phyloP scores from a whole-genome alignment of 306 rosid genomes.

The Acacia confusa region DNA sequence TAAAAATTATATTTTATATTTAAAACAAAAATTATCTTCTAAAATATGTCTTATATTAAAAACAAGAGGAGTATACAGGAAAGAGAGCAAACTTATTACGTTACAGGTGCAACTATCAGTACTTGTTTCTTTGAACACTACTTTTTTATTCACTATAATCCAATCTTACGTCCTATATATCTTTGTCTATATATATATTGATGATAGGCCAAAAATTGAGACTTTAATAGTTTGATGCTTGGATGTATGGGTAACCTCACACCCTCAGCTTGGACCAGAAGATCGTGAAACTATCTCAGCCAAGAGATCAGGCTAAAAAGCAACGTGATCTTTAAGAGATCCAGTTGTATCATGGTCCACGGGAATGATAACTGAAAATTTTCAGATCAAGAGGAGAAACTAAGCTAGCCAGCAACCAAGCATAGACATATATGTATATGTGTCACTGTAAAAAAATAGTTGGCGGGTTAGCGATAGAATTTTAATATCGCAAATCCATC shows the following conservation, averaged over 20 bases:
- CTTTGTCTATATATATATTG: background rate
- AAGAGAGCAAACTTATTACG: constrained; percentile 12
- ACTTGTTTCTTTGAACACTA: background rate
- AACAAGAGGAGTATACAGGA: no score
- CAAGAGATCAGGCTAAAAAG: background rate
- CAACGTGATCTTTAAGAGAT: background rate
- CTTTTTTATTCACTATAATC: background rate
- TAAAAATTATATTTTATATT: no score
- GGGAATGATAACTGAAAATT: background rate
- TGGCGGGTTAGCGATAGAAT: no score
- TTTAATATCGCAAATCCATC: no score
- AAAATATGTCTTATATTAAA: no score
- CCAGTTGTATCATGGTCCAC: background rate
- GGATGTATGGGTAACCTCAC: background rate
- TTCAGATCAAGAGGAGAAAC: background rate
- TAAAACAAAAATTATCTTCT: accelerated
- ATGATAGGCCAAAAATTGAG: background rate
- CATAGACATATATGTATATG: background rate
- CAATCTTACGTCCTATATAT: background rate
- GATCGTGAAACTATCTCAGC: background rate
- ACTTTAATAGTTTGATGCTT: background rate
- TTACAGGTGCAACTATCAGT: background rate
- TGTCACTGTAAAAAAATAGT: no score
- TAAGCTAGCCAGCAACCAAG: background rate
- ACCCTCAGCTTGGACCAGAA: background rate